Evolutionary conservation across 768 basidiomycete genomes (phyloP).

Genomic region (Mycena latifolia): DNA sequence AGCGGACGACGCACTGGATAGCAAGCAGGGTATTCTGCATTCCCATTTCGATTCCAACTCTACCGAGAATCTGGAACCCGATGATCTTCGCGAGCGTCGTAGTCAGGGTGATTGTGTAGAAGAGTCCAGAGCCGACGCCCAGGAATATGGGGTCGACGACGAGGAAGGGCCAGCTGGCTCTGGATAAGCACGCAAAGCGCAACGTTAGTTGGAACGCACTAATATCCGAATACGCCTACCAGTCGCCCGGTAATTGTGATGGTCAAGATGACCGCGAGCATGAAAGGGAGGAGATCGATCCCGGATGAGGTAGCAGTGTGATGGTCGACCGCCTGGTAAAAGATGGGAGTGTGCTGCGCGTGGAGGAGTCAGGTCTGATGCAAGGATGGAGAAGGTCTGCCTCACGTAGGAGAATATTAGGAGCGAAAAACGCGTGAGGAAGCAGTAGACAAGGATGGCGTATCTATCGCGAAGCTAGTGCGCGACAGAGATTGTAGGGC

Average conservation of each 20-base stretch:
- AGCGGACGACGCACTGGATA: conserved; percentile 24
- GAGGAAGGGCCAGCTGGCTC: conserved; percentile 25
- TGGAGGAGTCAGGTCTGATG: no score
- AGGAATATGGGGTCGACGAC: conserved; percentile 16
- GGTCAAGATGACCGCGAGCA: conserved; percentile 8
- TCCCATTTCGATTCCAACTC: conserved; percentile 20
- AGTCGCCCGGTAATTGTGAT: conserved; percentile 6
- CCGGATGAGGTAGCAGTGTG: conserved; percentile 28
- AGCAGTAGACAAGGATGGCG: conserved; percentile 12
- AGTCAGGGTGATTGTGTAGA: conserved; percentile 10
- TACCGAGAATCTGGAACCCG: conserved; percentile 22
- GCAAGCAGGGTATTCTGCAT: conserved; percentile 25
- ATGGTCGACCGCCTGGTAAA: conserved; percentile 19
- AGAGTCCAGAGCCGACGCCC: conserved; percentile 22
- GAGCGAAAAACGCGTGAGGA: conserved; percentile 20
- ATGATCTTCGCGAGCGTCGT: conserved; percentile 13
- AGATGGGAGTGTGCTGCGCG: conserved; percentile 31
- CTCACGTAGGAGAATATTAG: conserved; percentile 15
- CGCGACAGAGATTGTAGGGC: neutral
- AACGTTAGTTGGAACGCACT: conserved; percentile 23
- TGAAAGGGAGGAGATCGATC: conserved; percentile 25
- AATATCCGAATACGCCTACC: conserved; percentile 12
- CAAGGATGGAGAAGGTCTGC: no score
- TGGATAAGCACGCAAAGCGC: neutral
- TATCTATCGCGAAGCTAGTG: neutral